Base-by-base conservation (phyloP, 345 rosid genomes). In the Citrus hindsii region DNA sequence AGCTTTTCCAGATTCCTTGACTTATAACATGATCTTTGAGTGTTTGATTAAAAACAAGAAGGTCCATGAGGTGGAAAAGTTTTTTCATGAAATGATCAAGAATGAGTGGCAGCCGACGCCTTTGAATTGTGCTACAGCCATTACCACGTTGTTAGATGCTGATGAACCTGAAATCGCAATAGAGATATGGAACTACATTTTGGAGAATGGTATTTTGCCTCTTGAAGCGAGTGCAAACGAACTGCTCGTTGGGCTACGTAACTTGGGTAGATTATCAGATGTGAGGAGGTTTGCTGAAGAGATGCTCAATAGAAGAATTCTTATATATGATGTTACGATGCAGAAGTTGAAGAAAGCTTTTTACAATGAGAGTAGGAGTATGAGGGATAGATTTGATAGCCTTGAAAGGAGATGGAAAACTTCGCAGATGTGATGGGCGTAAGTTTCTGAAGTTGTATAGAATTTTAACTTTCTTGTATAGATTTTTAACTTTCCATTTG, bases 151-250 rank as follows among this genome's bases (percentile, higher is more conserved):
- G 80, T 76, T 87, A 24, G 81, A 82, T 6, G 69, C 83, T 2
- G 86, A 85, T 63, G 93, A 90, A 78, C 89, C 90, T 27, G 90
- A 90, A 83, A 81, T 72, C 76, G 90, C 88, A n/a, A 82, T 86
- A 35, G 85, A 88, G 46, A 86, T 90, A 77, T 90, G 94, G 94
- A 77, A 85, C 80, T 86, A 82, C 83, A 81, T 88, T 86, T 79
- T 81, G 21, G 86, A 88, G 62, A 87, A 86, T 79, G 35, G 68
- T 59, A 79, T 82, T 64, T 76, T 32, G 5, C 85, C 87, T 75
- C 83, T 86, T 40, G 89, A 85, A 77, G 86, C 60, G 30, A 82
- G 89, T 21, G 85, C 88, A 21, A 90, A 85, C 75, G 85, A 76
- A 7, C 71, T 87, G 72, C 94, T 90, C 24, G 61, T 85, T 74